Conservation (phyloP, 257 asterid genomes). For the Jacaranda mimosifolia region DNA sequence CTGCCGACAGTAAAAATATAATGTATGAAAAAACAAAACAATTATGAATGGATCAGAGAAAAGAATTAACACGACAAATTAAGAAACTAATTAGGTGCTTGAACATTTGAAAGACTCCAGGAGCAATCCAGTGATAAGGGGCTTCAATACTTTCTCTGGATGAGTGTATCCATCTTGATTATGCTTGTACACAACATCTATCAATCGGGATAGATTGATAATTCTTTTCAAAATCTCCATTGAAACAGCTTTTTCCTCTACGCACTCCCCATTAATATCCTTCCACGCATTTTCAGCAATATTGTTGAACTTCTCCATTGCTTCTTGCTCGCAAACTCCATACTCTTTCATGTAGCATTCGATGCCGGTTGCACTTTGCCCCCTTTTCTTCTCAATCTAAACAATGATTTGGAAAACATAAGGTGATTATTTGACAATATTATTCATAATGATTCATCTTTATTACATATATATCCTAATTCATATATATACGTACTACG, state of each 20-base stretch:
- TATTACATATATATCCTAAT: no score
- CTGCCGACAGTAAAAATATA: no score
- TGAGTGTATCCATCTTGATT: conserved; percentile 41
- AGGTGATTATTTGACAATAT: no score
- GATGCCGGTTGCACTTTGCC: conserved; percentile 28
- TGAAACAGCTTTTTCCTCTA: neutral
- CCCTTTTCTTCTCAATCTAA: conserved; percentile 31
- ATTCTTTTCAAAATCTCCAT: neutral
- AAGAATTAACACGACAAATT: no score
- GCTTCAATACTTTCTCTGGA: conserved; percentile 38
- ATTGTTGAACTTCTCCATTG: no score
- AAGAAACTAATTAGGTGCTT: neutral
- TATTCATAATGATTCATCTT: no score
- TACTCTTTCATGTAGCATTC: neutral
- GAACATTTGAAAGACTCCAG: conserved; percentile 9
- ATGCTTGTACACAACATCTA: conserved; percentile 27
- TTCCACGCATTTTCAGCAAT: no score
- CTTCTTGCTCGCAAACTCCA: no score
- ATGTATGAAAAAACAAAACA: no score
- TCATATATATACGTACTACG: no score
- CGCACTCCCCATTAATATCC: conserved; percentile 21
- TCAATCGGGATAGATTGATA: conserved; percentile 20
- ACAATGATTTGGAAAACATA: neutral
- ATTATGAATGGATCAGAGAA: no score
- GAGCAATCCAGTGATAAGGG: conserved; percentile 19